Base-by-base conservation (phyloP, 805 yeast genomes). In the Zygosaccharomyces gambellarensis region DNA sequence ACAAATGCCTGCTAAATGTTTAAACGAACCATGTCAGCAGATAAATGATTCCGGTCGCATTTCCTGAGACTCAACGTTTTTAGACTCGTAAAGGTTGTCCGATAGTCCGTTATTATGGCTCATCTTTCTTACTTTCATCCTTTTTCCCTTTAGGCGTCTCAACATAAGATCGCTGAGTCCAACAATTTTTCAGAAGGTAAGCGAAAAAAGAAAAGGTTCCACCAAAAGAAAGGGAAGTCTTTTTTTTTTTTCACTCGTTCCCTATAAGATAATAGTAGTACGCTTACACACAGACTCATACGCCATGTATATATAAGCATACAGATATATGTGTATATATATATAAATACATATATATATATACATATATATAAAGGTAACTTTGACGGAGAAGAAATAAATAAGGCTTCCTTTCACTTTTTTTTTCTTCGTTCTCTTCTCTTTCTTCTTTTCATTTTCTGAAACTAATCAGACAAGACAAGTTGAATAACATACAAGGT, bases 191-290 rank as follows among this genome's bases (percentile, higher is more conserved):
- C 6, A 27, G 6, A 29, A 6, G 28, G 27, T 14, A 41, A 25
- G 28, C 28, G 28, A 41, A 41, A 29, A 41, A 41, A 41, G 8
- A 25, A 32, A 41, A 41, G 9, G 12, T 17, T 22, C 23, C 44
- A 11, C 23, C 34, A 28, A 41, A 41, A 34, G 44, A 36, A 41
- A 41, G 29, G 44, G 44, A 36, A 41, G 29, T 39, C 11, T 40
- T 40, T 27, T 41, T 29, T 29, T 32, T 39, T 25, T 39, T 39
- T 27, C 31, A 39, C 22, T 21, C 27, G 29, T 23, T 17, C 22
- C 31, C 7, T 22, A 25, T 8, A 6, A 6, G 6, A 25, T 25
- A 25, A 25, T 25, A 25, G 17, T 25, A 25, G 6, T 8, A 25
- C 28, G 9, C 28, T 6, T 25, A 25, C 28, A 25, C 28, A 25